These are phyloP conservation scores for Fusarium compactum DNA, from an alignment of 2,329 filamentous ascomycete species.

Conservation along the genomic window DNA sequence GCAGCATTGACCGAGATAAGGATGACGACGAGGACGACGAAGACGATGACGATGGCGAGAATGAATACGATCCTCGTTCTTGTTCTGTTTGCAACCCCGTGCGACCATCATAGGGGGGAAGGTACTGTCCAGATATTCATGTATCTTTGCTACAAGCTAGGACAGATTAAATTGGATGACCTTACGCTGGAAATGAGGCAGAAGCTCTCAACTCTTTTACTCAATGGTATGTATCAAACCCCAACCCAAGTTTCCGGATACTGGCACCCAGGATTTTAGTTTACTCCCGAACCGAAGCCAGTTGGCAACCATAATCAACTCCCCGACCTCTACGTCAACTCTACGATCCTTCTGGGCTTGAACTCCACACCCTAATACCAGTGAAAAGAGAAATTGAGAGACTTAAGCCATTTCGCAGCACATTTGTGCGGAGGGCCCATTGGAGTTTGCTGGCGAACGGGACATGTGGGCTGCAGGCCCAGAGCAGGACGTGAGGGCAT, in stretches of 20 bases:
- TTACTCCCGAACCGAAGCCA: neutral
- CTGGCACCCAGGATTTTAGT: too few species aligned
- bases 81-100: neutral
- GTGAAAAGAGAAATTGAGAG: neutral
- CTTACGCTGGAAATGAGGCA: too few species aligned
- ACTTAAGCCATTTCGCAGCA: neutral
- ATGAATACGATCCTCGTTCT: neutral
- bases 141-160: too few species aligned
- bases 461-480: neutral
- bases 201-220: too few species aligned
- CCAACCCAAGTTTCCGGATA: too few species aligned
- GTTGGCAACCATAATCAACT: neutral
- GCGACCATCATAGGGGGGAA: too few species aligned
- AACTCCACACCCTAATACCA: accelerated
- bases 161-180: too few species aligned
- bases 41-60: too few species aligned
- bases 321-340: neutral
- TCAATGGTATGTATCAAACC: too few species aligned
- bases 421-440: too few species aligned
- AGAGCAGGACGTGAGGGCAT: neutral
- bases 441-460: neutral
- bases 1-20: neutral
- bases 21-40: neutral
- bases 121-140: too few species aligned
- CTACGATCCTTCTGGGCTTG: neutral